Evolutionary conservation across 2,329 filamentous ascomycete genomes (phyloP).

Genomic region (Pyrenophora seminiperda): DNA sequence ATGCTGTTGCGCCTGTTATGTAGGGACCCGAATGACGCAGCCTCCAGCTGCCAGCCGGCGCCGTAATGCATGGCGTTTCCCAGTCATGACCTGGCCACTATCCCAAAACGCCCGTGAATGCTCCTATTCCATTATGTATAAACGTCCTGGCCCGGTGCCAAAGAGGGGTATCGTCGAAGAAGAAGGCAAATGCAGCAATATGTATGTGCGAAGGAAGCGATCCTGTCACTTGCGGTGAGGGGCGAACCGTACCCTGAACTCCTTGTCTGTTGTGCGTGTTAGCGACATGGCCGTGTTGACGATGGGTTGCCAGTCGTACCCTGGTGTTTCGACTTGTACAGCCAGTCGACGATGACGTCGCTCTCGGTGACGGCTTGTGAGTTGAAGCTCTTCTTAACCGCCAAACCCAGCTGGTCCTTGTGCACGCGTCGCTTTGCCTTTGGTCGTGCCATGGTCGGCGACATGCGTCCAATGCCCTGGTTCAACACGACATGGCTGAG

Average conservation of each 20-base stretch:
- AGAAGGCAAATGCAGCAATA: slow-evolving; percentile 36
- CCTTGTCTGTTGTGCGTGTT: slow-evolving; percentile 48
- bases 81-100: slow-evolving; percentile 11
- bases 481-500: slow-evolving; percentile 58
- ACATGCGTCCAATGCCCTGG: slow-evolving; percentile 69
- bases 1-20: slow-evolving; percentile 2
- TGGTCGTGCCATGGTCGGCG: slow-evolving; percentile 74
- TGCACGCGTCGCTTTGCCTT: slow-evolving; percentile 69
- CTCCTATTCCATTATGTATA: slow-evolving; percentile 31
- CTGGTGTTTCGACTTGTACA: slow-evolving; percentile 71
- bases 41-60: neutral
- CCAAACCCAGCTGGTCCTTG: slow-evolving; percentile 72
- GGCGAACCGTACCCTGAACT: slow-evolving; percentile 53
- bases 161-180: slow-evolving; percentile 44
- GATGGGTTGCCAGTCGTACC: slow-evolving; percentile 46
- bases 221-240: slow-evolving; percentile 43
- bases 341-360: slow-evolving; percentile 79
- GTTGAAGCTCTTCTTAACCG: slow-evolving; percentile 83
- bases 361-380: slow-evolving; percentile 77
- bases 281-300: slow-evolving; percentile 3
- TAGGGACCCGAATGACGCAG: slow-evolving; percentile 1
- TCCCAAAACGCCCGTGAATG: slow-evolving; percentile 43
- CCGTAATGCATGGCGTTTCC: slow-evolving; percentile 5
- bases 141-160: slow-evolving; percentile 28
- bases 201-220: slow-evolving; percentile 16